These are phyloP conservation scores for Candida buenavistaensis DNA, from an alignment of 1,139 yeast species.

Conservation along the genomic window DNA sequence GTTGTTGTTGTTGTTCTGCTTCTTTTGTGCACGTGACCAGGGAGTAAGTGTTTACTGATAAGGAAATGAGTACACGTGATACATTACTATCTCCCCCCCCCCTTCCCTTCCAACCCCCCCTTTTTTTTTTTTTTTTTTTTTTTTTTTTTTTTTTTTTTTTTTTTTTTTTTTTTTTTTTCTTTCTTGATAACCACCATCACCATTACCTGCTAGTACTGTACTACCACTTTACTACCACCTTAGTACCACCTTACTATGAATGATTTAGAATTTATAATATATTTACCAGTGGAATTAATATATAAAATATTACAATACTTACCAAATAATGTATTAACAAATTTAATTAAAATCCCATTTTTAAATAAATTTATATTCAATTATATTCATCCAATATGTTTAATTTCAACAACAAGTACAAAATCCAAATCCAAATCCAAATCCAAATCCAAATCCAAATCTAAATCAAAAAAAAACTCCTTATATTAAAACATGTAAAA, in stretches of 20 bases:
- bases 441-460: neutral
- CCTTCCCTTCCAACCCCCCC: no score
- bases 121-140: no score
- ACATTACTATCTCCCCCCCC: no score
- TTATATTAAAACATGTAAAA: constrained; percentile 4
- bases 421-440: neutral
- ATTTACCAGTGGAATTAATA: constrained; percentile 11
- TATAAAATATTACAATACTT: constrained; percentile 6
- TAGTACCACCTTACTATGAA: neutral
- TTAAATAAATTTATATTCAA: constrained; percentile 6
- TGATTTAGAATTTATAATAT: constrained; percentile 3
- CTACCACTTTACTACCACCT: neutral
- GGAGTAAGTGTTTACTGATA: no score
- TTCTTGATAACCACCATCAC: no score
- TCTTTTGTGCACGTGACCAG: no score
- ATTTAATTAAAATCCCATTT: constrained; percentile 3
- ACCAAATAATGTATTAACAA: constrained; percentile 5
- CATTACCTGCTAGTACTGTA: no score
- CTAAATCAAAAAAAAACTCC: constrained; percentile 1
- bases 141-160: no score
- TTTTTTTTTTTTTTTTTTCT: no score
- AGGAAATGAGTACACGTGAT: no score
- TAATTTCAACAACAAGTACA: no score
- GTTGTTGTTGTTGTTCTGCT: no score
- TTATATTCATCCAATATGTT: constrained; percentile 7